Evolutionary conservation across 495 filamentous ascomycete genomes (phyloP).

Genomic region (Talaromyces stipitatus): DNA sequence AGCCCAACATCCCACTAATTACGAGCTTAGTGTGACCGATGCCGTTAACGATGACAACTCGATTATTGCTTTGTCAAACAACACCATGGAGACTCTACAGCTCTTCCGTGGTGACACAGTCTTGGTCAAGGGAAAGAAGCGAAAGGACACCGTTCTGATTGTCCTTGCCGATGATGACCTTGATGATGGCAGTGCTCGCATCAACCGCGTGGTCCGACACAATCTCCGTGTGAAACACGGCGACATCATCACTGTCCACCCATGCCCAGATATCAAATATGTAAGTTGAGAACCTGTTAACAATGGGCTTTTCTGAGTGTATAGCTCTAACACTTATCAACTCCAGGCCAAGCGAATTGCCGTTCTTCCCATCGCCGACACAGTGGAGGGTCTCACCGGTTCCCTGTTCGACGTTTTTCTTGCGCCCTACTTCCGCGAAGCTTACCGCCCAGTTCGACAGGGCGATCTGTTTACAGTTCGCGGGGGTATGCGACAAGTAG

Average conservation of each 20-base stretch:
- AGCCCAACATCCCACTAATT: not conserved
- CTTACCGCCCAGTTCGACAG: conserved; percentile 92
- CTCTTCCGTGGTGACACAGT: conserved; percentile 98
- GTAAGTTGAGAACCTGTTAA: conserved; percentile 45
- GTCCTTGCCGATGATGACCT: conserved; percentile 96
- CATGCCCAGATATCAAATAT: conserved; percentile 99
- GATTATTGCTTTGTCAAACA: conserved; percentile 95
- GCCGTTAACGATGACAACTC: conserved; percentile 99
- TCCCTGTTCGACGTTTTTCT: conserved; percentile 99
- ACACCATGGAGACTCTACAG: conserved; percentile 97
- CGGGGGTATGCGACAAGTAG: conserved; percentile 96
- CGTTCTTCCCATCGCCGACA: conserved; percentile 96
- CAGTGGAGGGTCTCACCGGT: conserved; percentile 92
- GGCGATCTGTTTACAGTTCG: conserved; percentile 95
- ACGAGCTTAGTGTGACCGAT: conserved; percentile 73
- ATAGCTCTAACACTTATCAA: conserved; percentile 10
- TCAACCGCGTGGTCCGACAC: conserved; percentile 97
- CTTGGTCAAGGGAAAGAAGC: conserved; percentile 97
- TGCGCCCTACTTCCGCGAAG: conserved; percentile 98
- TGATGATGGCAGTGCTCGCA: conserved; percentile 90
- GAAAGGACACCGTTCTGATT: conserved; percentile 97
- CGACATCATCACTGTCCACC: conserved; percentile 91
- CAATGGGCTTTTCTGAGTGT: conserved; percentile 2
- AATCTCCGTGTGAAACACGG: conserved; percentile 98
- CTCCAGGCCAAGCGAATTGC: conserved; percentile 93